These are phyloP conservation scores for Claviceps sp. DNA, from an alignment of 2,329 filamentous ascomycete species.

Conservation along the genomic window DNA sequence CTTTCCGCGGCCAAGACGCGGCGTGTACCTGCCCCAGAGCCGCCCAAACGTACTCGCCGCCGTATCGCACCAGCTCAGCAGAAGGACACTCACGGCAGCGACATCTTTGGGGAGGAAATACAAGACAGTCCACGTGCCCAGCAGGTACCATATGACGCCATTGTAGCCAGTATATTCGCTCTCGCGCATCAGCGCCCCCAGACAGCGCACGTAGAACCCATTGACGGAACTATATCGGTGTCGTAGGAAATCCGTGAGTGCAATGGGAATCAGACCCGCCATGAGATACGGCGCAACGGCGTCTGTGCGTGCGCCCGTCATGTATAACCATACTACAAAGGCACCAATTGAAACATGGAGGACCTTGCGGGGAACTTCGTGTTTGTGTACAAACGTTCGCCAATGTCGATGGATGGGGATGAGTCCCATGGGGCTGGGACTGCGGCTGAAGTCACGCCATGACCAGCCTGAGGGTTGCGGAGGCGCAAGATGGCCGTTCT, in stretches of 20 bases:
- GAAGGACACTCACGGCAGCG: slow-evolving; percentile 72
- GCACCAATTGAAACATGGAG: slow-evolving; percentile 96
- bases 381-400: slow-evolving; percentile 83
- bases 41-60: slow-evolving; percentile 90
- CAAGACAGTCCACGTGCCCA: slow-evolving; percentile 78
- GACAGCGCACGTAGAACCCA: slow-evolving; percentile 65
- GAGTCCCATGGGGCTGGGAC: slow-evolving; percentile 80
- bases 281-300: slow-evolving; percentile 78
- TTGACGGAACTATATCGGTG: slow-evolving; percentile 76
- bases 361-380: slow-evolving; percentile 88
- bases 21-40: slow-evolving; percentile 79
- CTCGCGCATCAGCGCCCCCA: slow-evolving; percentile 93
- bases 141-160: slow-evolving; percentile 90
- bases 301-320: slow-evolving; percentile 59
- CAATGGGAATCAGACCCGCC: slow-evolving; percentile 68
- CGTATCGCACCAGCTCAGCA: slow-evolving; percentile 96
- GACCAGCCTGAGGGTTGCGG: slow-evolving; percentile 52
- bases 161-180: slow-evolving; percentile 91
- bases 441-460: slow-evolving; percentile 81
- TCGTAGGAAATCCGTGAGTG: slow-evolving; percentile 66
- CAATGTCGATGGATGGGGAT: slow-evolving; percentile 94
- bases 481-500: slow-evolving; percentile 58
- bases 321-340: slow-evolving; percentile 76
- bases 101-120: slow-evolving; percentile 88
- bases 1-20: slow-evolving; percentile 73